Conservation (phyloP, 2,329 filamentous ascomycete species). For the Mycosphaerella sp. region DNA sequence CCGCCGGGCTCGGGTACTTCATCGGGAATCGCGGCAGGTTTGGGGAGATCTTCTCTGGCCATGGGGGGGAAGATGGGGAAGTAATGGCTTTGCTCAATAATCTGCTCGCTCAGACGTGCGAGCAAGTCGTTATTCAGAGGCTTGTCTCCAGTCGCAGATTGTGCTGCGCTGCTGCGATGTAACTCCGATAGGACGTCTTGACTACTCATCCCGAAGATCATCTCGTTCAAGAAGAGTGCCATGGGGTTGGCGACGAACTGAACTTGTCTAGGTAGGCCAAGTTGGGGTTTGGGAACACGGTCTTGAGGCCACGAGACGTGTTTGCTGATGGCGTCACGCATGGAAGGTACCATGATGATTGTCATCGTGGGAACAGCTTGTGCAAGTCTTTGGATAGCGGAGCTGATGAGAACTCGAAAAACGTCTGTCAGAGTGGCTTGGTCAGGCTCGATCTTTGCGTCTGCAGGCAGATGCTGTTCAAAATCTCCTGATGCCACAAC, state of each 20-base stretch:
- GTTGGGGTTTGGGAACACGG: slow-evolving; percentile 60
- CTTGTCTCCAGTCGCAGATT: slow-evolving; percentile 75
- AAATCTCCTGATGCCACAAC: slow-evolving; percentile 57
- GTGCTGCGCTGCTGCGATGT: slow-evolving; percentile 50
- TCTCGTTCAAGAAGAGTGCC: slow-evolving; percentile 81
- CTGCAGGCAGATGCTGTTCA: slow-evolving; percentile 40
- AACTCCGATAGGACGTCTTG: slow-evolving; percentile 80
- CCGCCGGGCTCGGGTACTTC: slow-evolving; percentile 33
- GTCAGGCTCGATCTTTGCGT: slow-evolving; percentile 50
- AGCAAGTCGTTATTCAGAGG: slow-evolving; percentile 60
- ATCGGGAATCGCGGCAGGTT: slow-evolving; percentile 42
- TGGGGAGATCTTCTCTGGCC: slow-evolving; percentile 60
- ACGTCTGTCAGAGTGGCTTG: slow-evolving; percentile 72
- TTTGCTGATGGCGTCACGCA: slow-evolving; percentile 73
- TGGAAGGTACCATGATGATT: slow-evolving; percentile 75
- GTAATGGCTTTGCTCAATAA: slow-evolving; percentile 87
- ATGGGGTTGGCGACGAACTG: slow-evolving; percentile 85
- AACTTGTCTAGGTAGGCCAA: slow-evolving; percentile 70
- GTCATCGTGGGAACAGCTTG: slow-evolving; percentile 67
- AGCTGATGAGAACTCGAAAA: slow-evolving; percentile 73
- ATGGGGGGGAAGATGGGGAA: slow-evolving; percentile 81
- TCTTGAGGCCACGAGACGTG: slow-evolving; percentile 85
- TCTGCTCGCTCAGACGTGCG: slow-evolving; percentile 63
- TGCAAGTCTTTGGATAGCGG: slow-evolving; percentile 63
- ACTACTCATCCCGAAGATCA: slow-evolving; percentile 70